Evolutionary conservation across 2,329 filamentous ascomycete genomes (phyloP), one percentile per base, ranked within the genome.

Genomic region (Orbilia brochopaga): DNA sequence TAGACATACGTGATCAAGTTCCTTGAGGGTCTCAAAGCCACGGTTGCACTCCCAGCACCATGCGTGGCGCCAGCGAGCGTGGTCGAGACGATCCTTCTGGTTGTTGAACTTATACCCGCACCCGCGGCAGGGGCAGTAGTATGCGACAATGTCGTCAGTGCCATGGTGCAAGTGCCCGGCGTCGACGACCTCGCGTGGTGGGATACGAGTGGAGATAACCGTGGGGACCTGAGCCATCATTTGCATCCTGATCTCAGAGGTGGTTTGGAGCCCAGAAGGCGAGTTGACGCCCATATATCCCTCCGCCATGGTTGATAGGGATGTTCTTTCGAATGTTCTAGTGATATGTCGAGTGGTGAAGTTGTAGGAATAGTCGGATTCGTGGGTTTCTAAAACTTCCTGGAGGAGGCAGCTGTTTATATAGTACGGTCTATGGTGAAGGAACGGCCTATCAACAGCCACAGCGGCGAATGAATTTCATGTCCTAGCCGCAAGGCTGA

Each of bases 1-100:
- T 17, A 19, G 6, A 23, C 42, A 50, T 65, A 65, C 67, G n/a
- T 27, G 7, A 7, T 57, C 21, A 8, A 65, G 35, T 4, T 11
- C 51, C 32, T 35, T 57, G 15, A 53, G 40, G n/a, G 37, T 37
- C 4, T 19, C 23, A 21, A 60, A 57, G 0, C 24, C 48, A 2
- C 21, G 35, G 7, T 23, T n/a, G n/a, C 67, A 72, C 3, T 65
- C 32, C 48, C 27, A 61, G 27, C 67, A 72, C 60, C 60, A 72
- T 4, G 37, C 67, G 48, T 72, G 67, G 1, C 10, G 23, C 67
- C 67, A 72, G 40, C 54, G 42, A 21, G 67, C 60, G 23, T 72
- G 67, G 21, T 72, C 67, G 13, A 55, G n/a, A 17, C 60, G 53
- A 46, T 72, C 67, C 51, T 65, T 64, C 11, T 52, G 42, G 11